Base-by-base conservation (phyloP, 2,329 filamentous ascomycete genomes). In the Xylariaceae sp. region DNA sequence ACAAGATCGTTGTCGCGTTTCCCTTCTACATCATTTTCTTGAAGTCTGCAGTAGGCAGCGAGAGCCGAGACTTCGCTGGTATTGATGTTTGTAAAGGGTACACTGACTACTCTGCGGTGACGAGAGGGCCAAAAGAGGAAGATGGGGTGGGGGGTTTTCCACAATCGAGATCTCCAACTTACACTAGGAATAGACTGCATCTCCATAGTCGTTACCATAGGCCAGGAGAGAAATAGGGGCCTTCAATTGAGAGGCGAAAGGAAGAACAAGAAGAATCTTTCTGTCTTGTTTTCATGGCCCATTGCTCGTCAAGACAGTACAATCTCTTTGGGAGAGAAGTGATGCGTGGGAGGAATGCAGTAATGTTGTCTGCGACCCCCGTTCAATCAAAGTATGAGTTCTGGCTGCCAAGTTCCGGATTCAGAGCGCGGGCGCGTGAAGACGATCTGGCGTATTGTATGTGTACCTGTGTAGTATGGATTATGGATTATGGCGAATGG, bases 111-210 rank as follows among this genome's bases (percentile, higher is more conserved):
- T 53, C 55, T 57, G 49, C 51, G 47, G 40, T 51, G 52, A 53
- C 39, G 47, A 34, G 39, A 22, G 30, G 39, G 41, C 40, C 21
- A 16, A 43, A 43, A 16, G 22, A 22, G 40, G 19, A 22, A 39
- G 49, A 10, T 34, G 48, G 52, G 45, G 47, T 39, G 46, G 22
- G 43, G 41, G 42, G 42, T 43, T 15, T 45, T 48, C 53, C 49
- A 53, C 53, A 39, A 54, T 59, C 39, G 44, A 53, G 54, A 56
- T 57, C 36, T 21, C 22, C n/a, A 34, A 76, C 75, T 76, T 75
- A 77, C 75, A 72, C 74, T 77, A 49, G 77, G 76, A 71, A 80
- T 74, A 63, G 77, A 73, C 75, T 80, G 77, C 77, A 80, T 80
- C 66, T 68, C 76, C 70, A 70, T 70, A 65, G 69, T 66, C 67